phyloP scores from a whole-genome alignment of 2,329 filamentous ascomycete species.

The Didymella sp. region DNA sequence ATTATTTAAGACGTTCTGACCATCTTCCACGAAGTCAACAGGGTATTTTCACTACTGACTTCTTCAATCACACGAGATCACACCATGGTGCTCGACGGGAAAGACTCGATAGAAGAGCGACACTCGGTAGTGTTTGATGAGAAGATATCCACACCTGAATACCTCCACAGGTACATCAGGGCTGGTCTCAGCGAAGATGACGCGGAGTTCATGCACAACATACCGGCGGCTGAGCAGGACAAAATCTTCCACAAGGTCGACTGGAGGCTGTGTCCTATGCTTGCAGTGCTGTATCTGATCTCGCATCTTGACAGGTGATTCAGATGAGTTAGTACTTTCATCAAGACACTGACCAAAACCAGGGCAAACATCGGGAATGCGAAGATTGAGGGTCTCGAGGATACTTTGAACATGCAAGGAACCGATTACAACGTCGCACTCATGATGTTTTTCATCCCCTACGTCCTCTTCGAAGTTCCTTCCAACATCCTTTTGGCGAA shows the following conservation, averaged over 20 bases:
- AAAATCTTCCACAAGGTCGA: slow-evolving; percentile 37
- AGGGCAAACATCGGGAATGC: slow-evolving; percentile 55
- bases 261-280: slow-evolving; percentile 32
- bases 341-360: not conserved
- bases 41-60: not conserved
- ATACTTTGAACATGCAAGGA: slow-evolving; percentile 46
- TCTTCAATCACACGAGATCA: not conserved
- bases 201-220: slow-evolving; percentile 33
- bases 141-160: slow-evolving; percentile 12
- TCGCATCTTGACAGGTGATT: slow-evolving; percentile 38
- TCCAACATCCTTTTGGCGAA: slow-evolving; percentile 66
- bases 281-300: slow-evolving; percentile 38
- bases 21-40: not conserved
- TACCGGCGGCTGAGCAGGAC: slow-evolving; percentile 31
- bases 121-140: slow-evolving; percentile 5
- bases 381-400: slow-evolving; percentile 42
- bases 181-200: slow-evolving; percentile 34
- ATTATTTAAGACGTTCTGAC: not conserved
- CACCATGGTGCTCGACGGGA: slow-evolving; percentile 6
- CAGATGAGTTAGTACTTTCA: not conserved
- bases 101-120: slow-evolving; percentile 4
- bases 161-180: slow-evolving; percentile 20
- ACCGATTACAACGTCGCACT: slow-evolving; percentile 69
- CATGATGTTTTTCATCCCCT: slow-evolving; percentile 66
- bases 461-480: slow-evolving; percentile 54